Evolutionary conservation across 352 stramenopile genomes (phyloP), one percentile per base, ranked within the genome.

Genomic region (Blastocystis hominis): DNA sequence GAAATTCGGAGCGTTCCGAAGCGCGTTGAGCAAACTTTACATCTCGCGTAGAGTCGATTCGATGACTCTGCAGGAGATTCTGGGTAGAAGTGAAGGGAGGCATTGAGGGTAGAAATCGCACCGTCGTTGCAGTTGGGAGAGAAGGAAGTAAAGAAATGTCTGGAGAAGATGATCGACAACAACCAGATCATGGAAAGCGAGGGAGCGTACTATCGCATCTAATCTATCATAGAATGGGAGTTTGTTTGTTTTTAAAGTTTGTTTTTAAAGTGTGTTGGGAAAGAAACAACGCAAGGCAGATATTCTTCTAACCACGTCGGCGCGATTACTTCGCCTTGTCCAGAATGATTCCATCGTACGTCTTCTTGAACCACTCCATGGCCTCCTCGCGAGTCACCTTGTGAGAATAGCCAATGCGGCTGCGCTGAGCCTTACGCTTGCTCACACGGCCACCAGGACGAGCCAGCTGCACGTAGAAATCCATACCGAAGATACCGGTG

Each of bases 261-360:
- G 9, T 69, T 30, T 42, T 24, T 0, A 69, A 34, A 2, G 42
- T 70, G 36, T 56, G 40, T 77, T 77, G 53, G 36, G 17, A 56
- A 77, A 77, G 34, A 40, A 77, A 77, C 24, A 47, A 20, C n/a
- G 34, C 17, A 77, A 77, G 66, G 66, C 66, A 77, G 66, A 77
- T 56, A 77, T 66, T 36, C 17, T 98, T 97, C 91, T 46, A 55
- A 36, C 44, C 44, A 55, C 0, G n/a, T 20, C 9, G 24, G 98
- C 97, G 88, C 66, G 38, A 36, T 75, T 87, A 87, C 66, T 78
- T 75, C 55, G 77, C 77, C 77, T 87, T 87, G 44, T 87, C 77
- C 15, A 87, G 66, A 64, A 87, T 87, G 77, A 87, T 87, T 59
- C 77, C 77, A 77, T 87, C 77, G 30, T 87, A 87, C 77, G 77